Evolutionary conservation across 352 stramenopile genomes (phyloP), one percentile per base, ranked within the genome.

Genomic region (Globisporangium paroecandrum): DNA sequence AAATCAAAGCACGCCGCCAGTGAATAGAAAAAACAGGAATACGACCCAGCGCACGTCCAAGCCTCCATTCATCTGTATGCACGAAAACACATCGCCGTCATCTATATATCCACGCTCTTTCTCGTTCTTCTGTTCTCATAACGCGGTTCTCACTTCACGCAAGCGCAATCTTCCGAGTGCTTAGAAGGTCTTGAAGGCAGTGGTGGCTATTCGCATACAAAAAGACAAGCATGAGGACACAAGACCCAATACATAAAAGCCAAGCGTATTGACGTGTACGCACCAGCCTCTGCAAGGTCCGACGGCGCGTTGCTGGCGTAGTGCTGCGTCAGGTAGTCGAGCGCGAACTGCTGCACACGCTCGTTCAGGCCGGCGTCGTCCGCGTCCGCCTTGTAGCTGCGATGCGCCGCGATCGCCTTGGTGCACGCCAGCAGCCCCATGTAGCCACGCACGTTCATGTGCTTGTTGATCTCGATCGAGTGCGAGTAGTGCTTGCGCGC

Each of bases 401-500:
- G 78, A 49, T 83, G 72, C 57, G 69, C 56, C 3, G 80, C 70
- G 46, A 90, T 83, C 8, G 80, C 66, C 60, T 82, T 88, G 27
- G 82, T 90, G 61, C 82, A 90, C 43, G 65, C 65, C 47, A 89
- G 66, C 5, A 90, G 69, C 12, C 71, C 77, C 56, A 88, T 74
- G 65, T 77, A 85, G 7, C 71, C 77, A 36, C 82, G 78, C 58
- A 84, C 62, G 69, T 89, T 90, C 58, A 79, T 71, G 49, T 77
- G 75, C 62, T 90, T 88, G 66, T 90, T 89, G 22, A 90, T 73
- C 60, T 87, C 77, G 29, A 90, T 71, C 55, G 82, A 85, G 67
- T 90, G 82, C 53, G 80, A 73, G 70, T 89, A 89, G 68, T 90
- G 82, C 74, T 90, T 90, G 57, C 82, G 78, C 27, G 82, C 82